Conservation (phyloP, 1,284 basidiomycete species). For the Cutaneotrichosporon cutaneum region DNA sequence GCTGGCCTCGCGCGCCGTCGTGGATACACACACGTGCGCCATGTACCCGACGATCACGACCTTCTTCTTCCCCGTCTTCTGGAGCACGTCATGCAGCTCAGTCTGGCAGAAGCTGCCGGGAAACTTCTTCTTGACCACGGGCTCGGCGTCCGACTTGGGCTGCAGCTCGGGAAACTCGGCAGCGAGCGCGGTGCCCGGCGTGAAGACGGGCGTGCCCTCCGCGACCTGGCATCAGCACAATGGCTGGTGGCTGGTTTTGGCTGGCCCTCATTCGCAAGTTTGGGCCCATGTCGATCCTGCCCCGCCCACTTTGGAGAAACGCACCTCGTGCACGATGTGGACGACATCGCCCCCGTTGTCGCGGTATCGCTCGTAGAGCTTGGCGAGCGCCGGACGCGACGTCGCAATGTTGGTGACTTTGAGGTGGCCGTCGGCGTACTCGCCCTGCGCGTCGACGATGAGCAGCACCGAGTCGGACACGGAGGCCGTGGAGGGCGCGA, state of each 20-base stretch:
- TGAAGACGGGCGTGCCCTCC: constrained; percentile 32
- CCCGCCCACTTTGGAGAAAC: background rate
- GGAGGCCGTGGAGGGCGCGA: constrained; percentile 23
- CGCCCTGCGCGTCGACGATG: constrained; percentile 39
- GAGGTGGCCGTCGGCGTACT: constrained; percentile 32
- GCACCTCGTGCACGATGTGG: constrained; percentile 31
- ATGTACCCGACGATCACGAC: constrained; percentile 33
- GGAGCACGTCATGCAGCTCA: constrained; percentile 25
- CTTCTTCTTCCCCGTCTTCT: constrained; percentile 26
- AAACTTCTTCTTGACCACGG: constrained; percentile 25
- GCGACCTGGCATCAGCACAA: constrained; percentile 25
- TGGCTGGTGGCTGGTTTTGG: no score
- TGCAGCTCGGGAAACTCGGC: constrained; percentile 30
- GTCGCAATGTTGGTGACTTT: constrained; percentile 23
- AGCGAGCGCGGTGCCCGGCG: constrained; percentile 31
- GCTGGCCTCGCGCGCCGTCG: constrained; percentile 31
- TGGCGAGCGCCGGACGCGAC: constrained; percentile 25
- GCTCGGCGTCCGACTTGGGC: constrained; percentile 20
- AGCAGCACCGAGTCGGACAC: constrained; percentile 30
- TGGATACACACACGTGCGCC: constrained; percentile 36
- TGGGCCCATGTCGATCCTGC: background rate
- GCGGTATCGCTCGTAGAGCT: constrained; percentile 29
- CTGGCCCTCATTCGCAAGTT: no score
- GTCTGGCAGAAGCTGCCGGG: constrained; percentile 36
- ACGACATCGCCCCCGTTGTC: constrained; percentile 23